Evolutionary conservation across 2,329 filamentous ascomycete genomes (phyloP), one percentile per base, ranked within the genome.

Genomic region (Leptoxyphium fumago): DNA sequence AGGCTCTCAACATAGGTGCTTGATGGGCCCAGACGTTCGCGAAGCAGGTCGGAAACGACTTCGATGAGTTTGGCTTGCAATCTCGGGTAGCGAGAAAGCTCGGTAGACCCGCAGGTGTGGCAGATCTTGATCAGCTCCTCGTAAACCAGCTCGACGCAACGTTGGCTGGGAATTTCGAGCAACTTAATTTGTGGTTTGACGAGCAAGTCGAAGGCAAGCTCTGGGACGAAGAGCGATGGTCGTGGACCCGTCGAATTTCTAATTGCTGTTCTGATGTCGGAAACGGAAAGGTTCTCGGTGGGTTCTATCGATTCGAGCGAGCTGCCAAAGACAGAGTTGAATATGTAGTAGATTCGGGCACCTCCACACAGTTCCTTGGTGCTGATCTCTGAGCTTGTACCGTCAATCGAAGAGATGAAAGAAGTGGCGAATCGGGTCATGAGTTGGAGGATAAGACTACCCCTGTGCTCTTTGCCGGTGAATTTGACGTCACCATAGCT

Each of bases 41-140:
- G 80, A 42, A 98, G 73, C 39, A 98, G 77, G 61, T 98, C 91
- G 6, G 91, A 96, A 2, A 98, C 91, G 14, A 95, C 89, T 65
- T 98, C 91, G 50, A 98, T 98, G 38, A 98, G 79, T 67, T 96
- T 96, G 43, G 81, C 91, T 66, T 98, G 91, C 43, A 98, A 71
- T 48, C 91, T 78, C 10, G 91, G 91, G 63, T 89, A 98, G 50
- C 91, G 77, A 43, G 85, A 83, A 15, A 98, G 77, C 63, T 98
- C 91, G 13, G 84, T 93, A 2, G 87, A 95, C 49, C 91, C 91
- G 65, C 91, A 98, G 1, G 91, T 98, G 62, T 98, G 91, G 67
- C 91, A 95, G 53, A 98, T 96, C 68, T 98, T 98, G 69, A 98
- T 98, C 39, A 98, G 74, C 64, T 98, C 91, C 62, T 98, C 91